A percentile compares a stretch with the other conserved stretches of the same genome.
phyloP scores from a whole-genome alignment of 2,329 filamentous ascomycete genomes.

The Neofusicoccum parvum region DNA sequence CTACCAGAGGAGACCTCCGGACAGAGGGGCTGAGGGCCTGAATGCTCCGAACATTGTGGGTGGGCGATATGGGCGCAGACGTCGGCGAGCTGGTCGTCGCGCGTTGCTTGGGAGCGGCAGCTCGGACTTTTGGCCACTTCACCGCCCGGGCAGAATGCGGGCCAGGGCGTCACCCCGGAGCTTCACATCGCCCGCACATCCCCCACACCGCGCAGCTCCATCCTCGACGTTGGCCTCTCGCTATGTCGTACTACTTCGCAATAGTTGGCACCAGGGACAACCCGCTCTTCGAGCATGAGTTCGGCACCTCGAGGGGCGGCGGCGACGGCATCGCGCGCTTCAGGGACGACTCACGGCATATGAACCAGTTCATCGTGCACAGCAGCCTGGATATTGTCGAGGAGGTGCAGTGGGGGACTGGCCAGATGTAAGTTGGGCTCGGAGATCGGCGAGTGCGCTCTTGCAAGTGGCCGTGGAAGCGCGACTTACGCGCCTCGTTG shows the following conservation, averaged over 20 bases:
- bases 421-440: slow-evolving; percentile 67
- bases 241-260: slow-evolving; percentile 98
- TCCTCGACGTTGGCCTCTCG: slow-evolving; percentile 26
- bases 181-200: neutral
- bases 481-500: slow-evolving; percentile 23
- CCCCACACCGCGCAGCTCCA: neutral
- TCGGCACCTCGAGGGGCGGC: slow-evolving; percentile 93
- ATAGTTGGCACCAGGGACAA: slow-evolving; percentile 96
- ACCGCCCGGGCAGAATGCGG: slow-evolving; percentile 19
- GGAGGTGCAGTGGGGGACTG: slow-evolving; percentile 90
- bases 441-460: neutral
- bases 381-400: slow-evolving; percentile 92
- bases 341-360: slow-evolving; percentile 81
- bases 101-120: neutral
- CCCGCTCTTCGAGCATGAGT: slow-evolving; percentile 94
- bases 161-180: neutral
- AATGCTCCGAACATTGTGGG: slow-evolving; percentile 44
- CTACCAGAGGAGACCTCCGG: slow-evolving; percentile 43
- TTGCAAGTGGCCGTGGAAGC: neutral
- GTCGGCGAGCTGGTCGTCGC: neutral
- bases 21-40: slow-evolving; percentile 42
- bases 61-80: slow-evolving; percentile 14
- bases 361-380: slow-evolving; percentile 98
- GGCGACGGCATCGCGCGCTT: slow-evolving; percentile 92
- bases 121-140: slow-evolving; percentile 5